phyloP scores from a whole-genome alignment of 2,329 filamentous ascomycete genomes.

The Penicillium sp. region DNA sequence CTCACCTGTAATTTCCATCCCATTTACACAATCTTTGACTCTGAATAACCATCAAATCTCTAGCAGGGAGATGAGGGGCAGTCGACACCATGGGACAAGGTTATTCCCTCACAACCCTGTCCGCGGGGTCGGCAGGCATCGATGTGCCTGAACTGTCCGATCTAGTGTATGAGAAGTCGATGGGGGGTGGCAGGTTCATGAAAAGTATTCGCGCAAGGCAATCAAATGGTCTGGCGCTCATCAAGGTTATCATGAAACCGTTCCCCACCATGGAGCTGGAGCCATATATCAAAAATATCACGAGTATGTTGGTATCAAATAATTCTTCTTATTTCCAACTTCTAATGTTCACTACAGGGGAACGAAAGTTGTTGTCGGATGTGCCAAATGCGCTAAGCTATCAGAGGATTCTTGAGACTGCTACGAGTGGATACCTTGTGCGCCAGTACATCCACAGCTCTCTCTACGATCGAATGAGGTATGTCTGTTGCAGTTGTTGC shows the following conservation, averaged over 20 bases:
- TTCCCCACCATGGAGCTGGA: constrained; percentile 78
- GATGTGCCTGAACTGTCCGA: constrained; percentile 90
- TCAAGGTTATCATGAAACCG: constrained; percentile 93
- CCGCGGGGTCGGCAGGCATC: constrained; percentile 87
- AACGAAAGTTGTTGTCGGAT: constrained; percentile 73
- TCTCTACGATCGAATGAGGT: constrained; percentile 85
- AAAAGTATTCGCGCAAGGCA: constrained; percentile 91
- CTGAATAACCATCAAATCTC: background rate
- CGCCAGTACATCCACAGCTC: constrained; percentile 96
- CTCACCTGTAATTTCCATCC: background rate
- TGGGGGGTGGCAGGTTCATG: constrained; percentile 92
- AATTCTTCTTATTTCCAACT: background rate
- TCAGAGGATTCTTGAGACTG: constrained; percentile 86
- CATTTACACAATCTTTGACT: background rate
- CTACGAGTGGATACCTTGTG: constrained; percentile 86
- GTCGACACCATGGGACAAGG: constrained; percentile 79
- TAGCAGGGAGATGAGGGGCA: constrained; percentile 30
- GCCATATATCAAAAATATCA: constrained; percentile 72
- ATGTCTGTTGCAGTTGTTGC: constrained; percentile 10
- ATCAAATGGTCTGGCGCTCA: constrained; percentile 84
- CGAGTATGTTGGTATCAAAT: constrained; percentile 54
- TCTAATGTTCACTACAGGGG: constrained; percentile 52
- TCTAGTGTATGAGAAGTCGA: constrained; percentile 84
- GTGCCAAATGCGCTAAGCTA: constrained; percentile 90
- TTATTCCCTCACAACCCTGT: constrained; percentile 89